These are phyloP conservation scores for Aspergillus haitiensis DNA, from an alignment of 495 filamentous ascomycete species.

Conservation along the genomic window DNA sequence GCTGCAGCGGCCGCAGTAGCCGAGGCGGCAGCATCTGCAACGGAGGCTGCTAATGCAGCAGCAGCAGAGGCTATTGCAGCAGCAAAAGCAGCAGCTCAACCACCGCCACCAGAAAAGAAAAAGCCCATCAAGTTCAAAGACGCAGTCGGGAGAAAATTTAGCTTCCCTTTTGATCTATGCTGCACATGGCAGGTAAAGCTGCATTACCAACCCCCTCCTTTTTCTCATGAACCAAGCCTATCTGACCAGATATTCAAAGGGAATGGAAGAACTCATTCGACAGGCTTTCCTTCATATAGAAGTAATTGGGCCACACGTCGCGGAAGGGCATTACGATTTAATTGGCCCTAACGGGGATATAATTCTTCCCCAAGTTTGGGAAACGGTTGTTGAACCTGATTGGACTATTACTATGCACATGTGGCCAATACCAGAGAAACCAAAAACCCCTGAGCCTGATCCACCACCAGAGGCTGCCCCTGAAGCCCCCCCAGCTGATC, in stretches of 20 bases:
- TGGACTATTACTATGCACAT: conserved; percentile 95
- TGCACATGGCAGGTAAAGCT: conserved; percentile 73
- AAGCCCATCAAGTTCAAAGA: conserved; percentile 81
- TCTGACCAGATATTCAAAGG: conserved; percentile 45
- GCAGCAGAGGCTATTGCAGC: conserved; percentile 34
- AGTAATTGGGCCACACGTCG: conserved; percentile 77
- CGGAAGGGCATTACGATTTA: conserved; percentile 82
- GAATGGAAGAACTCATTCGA: conserved; percentile 83
- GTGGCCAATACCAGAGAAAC: conserved; percentile 82
- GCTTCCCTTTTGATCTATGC: conserved; percentile 78
- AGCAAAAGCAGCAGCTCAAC: conserved; percentile 22
- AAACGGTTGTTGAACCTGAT: conserved; percentile 79
- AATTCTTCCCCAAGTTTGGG: conserved; percentile 85
- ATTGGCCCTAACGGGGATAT: conserved; percentile 83
- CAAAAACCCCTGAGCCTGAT: conserved; percentile 44
- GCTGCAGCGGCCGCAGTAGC: conserved; percentile 32
- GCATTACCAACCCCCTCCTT: not conserved
- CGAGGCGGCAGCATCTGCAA: conserved; percentile 27
- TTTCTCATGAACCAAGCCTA: conserved; percentile 9
- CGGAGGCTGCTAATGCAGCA: conserved; percentile 25
- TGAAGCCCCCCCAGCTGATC: conserved; percentile 25
- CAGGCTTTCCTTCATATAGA: conserved; percentile 87
- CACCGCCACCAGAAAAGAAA: conserved; percentile 49
- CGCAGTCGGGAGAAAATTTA: conserved; percentile 82
- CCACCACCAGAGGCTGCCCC: conserved; percentile 28